phyloP scores from a whole-genome alignment of 257 asterid species.

The Oldenlandia corymbosa region DNA sequence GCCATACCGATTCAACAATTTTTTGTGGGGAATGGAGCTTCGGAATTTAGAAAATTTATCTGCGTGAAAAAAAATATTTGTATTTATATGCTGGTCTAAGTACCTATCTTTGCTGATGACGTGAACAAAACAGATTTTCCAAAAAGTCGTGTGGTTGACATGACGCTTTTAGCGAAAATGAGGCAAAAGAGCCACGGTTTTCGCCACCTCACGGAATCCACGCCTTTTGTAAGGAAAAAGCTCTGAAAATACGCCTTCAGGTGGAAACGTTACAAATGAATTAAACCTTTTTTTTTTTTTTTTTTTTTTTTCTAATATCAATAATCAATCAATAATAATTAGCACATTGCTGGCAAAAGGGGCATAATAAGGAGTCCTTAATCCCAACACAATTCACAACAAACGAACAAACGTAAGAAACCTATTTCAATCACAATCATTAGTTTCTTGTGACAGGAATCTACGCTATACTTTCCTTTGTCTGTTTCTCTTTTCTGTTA shows the following conservation, averaged over 20 bases:
- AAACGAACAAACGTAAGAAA: not conserved
- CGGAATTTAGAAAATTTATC: constrained; percentile 9
- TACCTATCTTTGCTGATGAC: not conserved
- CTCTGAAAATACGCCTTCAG: not conserved
- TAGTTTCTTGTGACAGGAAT: constrained; percentile 1
- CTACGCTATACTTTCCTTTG: not conserved
- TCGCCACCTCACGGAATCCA: no score
- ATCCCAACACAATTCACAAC: not conserved
- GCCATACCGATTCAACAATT: not conserved
- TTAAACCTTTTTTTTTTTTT: not conserved
- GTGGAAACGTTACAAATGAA: constrained; percentile 1
- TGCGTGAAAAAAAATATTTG: not conserved
- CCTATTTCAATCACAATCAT: not conserved
- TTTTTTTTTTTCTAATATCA: no score
- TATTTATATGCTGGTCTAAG: not conserved
- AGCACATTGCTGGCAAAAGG: not conserved
- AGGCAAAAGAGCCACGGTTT: no score
- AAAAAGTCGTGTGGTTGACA: not conserved
- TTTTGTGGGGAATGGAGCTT: not conserved
- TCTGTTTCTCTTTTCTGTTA: not conserved
- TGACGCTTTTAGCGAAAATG: not conserved
- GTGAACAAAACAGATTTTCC: not conserved
- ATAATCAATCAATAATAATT: no score
- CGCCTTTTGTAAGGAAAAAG: not conserved
- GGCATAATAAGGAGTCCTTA: not conserved